These are phyloP conservation scores for Phialophora expanda DNA, from an alignment of 2,329 filamentous ascomycete species.

Conservation along the genomic window DNA sequence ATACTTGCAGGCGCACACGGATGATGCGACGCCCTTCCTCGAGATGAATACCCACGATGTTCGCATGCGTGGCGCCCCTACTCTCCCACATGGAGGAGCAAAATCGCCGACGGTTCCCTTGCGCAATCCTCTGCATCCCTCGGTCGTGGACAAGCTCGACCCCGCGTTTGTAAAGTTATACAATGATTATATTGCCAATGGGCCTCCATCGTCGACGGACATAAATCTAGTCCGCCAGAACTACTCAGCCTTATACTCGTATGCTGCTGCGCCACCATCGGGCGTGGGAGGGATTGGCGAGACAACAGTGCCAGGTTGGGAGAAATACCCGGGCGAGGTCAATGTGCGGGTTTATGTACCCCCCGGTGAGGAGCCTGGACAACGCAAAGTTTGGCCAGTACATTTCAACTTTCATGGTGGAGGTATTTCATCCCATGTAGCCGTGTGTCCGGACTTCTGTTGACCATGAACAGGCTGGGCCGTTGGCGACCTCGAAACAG, in stretches of 20 bases:
- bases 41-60: conserved; percentile 29
- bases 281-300: conserved; percentile 40
- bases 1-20: not conserved
- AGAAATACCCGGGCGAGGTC: conserved; percentile 39
- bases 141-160: conserved; percentile 37
- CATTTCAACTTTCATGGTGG: conserved; percentile 41
- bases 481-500: conserved; percentile 39
- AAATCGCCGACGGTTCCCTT: conserved; percentile 23
- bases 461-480: conserved; percentile 35
- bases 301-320: conserved; percentile 38
- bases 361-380: conserved; percentile 37
- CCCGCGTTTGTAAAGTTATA: conserved; percentile 39
- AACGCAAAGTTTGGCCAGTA: conserved; percentile 39
- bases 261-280: conserved; percentile 36
- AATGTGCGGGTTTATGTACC: conserved; percentile 40
- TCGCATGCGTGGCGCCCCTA: conserved; percentile 27
- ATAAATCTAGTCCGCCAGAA: conserved; percentile 38
- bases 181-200: conserved; percentile 38
- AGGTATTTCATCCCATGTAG: conserved; percentile 26
- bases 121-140: conserved; percentile 35
- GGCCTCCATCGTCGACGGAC: conserved; percentile 33
- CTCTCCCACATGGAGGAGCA: conserved; percentile 3
- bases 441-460: not conserved
- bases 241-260: conserved; percentile 37
- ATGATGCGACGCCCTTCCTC: conserved; percentile 18